These are phyloP conservation scores for Verruconis gallopava DNA, from an alignment of 2,329 filamentous ascomycete genomes.

Conservation along the genomic window DNA sequence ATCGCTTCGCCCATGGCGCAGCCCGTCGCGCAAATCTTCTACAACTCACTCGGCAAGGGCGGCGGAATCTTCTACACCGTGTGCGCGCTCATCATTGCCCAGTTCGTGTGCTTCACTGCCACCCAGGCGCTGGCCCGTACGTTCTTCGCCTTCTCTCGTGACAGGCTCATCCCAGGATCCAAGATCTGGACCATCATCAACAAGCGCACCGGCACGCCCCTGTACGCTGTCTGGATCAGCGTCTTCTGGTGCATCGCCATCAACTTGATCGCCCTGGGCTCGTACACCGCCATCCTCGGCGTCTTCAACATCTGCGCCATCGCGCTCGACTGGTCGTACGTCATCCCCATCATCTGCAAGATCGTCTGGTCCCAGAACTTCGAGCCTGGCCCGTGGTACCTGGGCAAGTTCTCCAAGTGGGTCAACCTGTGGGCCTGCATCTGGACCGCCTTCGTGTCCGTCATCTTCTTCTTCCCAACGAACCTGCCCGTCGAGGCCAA, in stretches of 20 bases:
- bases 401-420: constrained; percentile 10
- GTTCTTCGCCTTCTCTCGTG: constrained; percentile 43
- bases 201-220: constrained; percentile 36
- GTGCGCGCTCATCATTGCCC: constrained; percentile 44
- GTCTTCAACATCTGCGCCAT: constrained; percentile 45
- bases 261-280: constrained; percentile 46
- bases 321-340: constrained; percentile 42
- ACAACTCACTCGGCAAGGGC: constrained; percentile 41
- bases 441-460: constrained; percentile 11
- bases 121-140: constrained; percentile 41
- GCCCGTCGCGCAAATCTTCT: constrained; percentile 45
- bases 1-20: constrained; percentile 35
- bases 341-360: constrained; percentile 52
- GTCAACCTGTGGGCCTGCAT: constrained; percentile 13
- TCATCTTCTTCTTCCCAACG: constrained; percentile 13
- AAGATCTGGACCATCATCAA: constrained; percentile 38
- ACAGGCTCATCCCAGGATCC: constrained; percentile 36
- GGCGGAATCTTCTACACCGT: constrained; percentile 43
- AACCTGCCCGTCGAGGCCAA: constrained; percentile 11
- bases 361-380: constrained; percentile 49
- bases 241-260: constrained; percentile 42
- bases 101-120: constrained; percentile 46
- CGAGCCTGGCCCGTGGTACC: constrained; percentile 13
- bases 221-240: constrained; percentile 44
- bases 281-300: constrained; percentile 39